Evolutionary conservation across 352 stramenopile species (phyloP).

Genomic region (Phytophthora capsici): DNA sequence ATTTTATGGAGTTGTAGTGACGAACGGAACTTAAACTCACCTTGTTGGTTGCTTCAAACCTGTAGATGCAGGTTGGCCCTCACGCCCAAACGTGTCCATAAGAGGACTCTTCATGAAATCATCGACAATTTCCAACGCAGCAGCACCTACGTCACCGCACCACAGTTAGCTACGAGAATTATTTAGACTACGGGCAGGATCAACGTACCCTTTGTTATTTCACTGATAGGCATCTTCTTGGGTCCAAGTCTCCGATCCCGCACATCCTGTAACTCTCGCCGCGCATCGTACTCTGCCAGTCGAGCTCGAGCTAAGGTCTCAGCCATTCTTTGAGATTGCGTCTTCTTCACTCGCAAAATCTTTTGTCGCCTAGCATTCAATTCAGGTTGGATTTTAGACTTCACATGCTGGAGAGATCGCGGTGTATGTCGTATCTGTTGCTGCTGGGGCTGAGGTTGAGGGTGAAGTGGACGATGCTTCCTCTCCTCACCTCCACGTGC

Average conservation of each 20-base stretch:
- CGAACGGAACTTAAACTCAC: conserved; percentile 12
- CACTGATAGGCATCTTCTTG: conserved; percentile 53
- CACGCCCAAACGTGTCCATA: conserved; percentile 64
- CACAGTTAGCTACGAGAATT: not conserved
- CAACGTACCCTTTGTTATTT: conserved; percentile 63
- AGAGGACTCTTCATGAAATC: conserved; percentile 80
- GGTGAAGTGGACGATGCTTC: conserved; percentile 20
- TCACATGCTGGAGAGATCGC: conserved; percentile 44
- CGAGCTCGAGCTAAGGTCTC: conserved; percentile 63
- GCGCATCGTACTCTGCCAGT: conserved; percentile 65
- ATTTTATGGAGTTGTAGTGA: too few species aligned
- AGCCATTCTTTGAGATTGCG: conserved; percentile 75
- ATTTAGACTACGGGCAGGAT: not conserved
- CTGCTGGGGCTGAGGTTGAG: conserved; percentile 19
- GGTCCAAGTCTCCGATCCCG: conserved; percentile 18
- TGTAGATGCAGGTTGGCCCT: not conserved
- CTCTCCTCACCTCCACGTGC: not conserved
- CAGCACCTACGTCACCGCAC: conserved; percentile 48
- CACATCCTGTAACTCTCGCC: conserved; percentile 35
- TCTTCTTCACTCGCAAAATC: conserved; percentile 79
- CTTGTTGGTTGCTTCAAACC: not conserved
- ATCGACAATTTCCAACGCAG: conserved; percentile 82
- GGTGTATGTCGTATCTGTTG: conserved; percentile 11
- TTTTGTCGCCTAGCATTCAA: conserved; percentile 60
- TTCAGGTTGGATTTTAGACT: conserved; percentile 73